Percentiles rank a stretch among this genome's conserved stretches.
Conservation (phyloP, 179 eudicot genomes). For the Heliamphora pulchella region DNA sequence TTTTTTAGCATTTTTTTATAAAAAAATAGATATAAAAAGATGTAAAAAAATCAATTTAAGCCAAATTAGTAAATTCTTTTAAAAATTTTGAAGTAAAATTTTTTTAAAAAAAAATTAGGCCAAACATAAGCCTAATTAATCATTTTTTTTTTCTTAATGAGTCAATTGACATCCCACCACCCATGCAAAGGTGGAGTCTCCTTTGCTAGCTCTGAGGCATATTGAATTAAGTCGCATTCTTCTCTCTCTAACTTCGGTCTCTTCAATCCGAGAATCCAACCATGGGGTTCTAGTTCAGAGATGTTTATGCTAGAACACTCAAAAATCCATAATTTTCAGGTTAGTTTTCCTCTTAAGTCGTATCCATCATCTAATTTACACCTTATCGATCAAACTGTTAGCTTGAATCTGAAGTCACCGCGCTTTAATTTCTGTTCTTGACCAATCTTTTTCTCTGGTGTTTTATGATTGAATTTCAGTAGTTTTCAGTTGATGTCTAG, state of each 20-base stretch:
- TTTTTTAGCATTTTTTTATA: no score
- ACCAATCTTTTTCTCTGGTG: background rate
- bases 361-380: background rate
- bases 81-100: no score
- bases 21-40: no score
- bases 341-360: slow-evolving; percentile 1
- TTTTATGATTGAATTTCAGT: slow-evolving; percentile 2
- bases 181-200: no score
- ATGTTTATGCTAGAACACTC: background rate
- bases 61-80: no score
- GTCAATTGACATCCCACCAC: no score
- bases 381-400: background rate
- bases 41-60: no score
- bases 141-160: no score
- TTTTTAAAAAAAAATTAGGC: no score
- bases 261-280: background rate
- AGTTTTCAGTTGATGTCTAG: background rate
- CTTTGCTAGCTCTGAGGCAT: no score
- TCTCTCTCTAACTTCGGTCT: background rate
- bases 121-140: no score
- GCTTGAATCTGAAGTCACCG: background rate
- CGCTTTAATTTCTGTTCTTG: background rate
- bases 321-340: slow-evolving; percentile 11
- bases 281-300: background rate
- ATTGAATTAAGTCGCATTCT: no score